These are phyloP conservation scores for Lentinula lateritia DNA, from an alignment of 768 basidiomycete genomes.

Conservation along the genomic window DNA sequence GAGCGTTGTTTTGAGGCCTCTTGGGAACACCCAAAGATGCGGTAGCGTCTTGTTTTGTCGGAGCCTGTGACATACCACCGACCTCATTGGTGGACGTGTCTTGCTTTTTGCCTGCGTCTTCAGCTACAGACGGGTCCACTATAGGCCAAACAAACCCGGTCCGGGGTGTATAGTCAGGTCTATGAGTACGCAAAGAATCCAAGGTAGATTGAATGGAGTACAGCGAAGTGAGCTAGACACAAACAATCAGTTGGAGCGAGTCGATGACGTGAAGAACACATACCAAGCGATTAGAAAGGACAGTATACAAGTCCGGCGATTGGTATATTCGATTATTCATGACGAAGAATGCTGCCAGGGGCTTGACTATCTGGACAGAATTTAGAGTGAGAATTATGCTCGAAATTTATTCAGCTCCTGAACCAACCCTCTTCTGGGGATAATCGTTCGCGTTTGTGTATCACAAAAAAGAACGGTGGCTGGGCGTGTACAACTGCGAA, in stretches of 20 bases:
- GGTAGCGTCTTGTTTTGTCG: constrained; percentile 10
- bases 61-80: constrained; percentile 16
- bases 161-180: constrained; percentile 80
- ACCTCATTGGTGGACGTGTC: constrained; percentile 13
- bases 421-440: constrained; percentile 77
- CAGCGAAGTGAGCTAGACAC: constrained; percentile 56
- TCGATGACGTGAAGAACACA: constrained; percentile 14
- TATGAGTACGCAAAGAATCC: constrained; percentile 62
- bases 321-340: constrained; percentile 88
- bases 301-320: constrained; percentile 77
- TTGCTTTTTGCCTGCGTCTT: constrained; percentile 36
- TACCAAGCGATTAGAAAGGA: constrained; percentile 82
- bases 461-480: constrained; percentile 79
- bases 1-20: constrained; percentile 61
- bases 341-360: constrained; percentile 81
- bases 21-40: constrained; percentile 28
- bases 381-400: neutral
- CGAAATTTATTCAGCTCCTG: neutral
- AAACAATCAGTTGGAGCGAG: neutral
- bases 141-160: constrained; percentile 87
- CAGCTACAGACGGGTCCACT: constrained; percentile 43
- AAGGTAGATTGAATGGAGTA: constrained; percentile 73
- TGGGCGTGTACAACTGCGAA: constrained; percentile 79
- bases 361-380: constrained; percentile 45
- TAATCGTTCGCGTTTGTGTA: constrained; percentile 82